Conservation (phyloP, 257 asterid genomes). For the Ophiorrhiza pumila region DNA sequence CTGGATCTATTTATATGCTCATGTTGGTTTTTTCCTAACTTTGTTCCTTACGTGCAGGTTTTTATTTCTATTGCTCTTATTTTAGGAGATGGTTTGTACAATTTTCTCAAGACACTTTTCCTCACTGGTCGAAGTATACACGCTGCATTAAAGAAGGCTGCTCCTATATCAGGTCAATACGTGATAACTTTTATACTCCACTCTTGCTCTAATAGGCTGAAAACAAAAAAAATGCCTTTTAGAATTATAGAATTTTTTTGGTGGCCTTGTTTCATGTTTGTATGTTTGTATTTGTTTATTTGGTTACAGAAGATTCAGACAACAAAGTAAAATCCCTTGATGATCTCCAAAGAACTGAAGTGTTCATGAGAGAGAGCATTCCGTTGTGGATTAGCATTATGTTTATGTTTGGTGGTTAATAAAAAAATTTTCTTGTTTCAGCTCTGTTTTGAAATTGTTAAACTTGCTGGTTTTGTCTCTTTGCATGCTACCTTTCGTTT, state of each 20-base stretch:
- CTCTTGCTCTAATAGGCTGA: not conserved
- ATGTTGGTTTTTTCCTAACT: not conserved
- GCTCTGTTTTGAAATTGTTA: too few species aligned
- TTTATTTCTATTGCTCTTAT: conserved; percentile 73
- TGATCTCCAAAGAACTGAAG: too few species aligned
- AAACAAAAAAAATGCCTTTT: not conserved
- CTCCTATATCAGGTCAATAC: conserved; percentile 31
- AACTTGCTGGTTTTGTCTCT: too few species aligned
- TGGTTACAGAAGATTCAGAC: too few species aligned
- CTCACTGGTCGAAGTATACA: conserved; percentile 49
- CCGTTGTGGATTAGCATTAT: too few species aligned
- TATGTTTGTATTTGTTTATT: too few species aligned
- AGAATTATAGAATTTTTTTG: too few species aligned
- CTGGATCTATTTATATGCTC: not conserved
- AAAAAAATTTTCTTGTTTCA: too few species aligned
- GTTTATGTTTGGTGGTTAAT: too few species aligned
- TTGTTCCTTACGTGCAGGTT: conserved; percentile 40
- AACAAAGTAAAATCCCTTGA: too few species aligned
- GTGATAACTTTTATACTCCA: not conserved
- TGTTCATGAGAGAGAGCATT: too few species aligned
- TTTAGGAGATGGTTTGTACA: conserved; percentile 78
- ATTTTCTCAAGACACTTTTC: conserved; percentile 59
- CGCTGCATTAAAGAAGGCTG: conserved; percentile 38
- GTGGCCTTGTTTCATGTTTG: too few species aligned
- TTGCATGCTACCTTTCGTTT: not conserved